Evolutionary conservation across 495 filamentous ascomycete species (phyloP), one percentile per base, ranked within the genome.

Genomic region (Aspergillus campestris): DNA sequence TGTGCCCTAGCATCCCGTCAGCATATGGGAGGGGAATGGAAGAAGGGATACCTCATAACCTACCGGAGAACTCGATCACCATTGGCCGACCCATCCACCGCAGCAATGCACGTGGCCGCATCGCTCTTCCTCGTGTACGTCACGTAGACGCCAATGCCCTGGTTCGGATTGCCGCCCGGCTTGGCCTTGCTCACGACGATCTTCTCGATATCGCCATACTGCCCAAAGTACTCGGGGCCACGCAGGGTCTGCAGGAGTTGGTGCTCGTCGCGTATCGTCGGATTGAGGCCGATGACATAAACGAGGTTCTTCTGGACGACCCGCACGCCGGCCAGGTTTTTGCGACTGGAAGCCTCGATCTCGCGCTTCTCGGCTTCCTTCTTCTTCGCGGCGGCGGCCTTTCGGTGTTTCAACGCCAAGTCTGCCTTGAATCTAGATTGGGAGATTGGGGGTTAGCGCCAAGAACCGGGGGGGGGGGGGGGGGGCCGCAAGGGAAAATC

Each of bases 231-330:
- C 50, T 94, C 82, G 37, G 77, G 74, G 35, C 87, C 87, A 38
- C 94, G 83, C 13, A 99, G 72, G 0, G 89, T 95, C 58, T 85
- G 81, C 42, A 95, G 72, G 7, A 98, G 75, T 48, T 69, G 69
- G 49, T 88, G 87, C 58, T 96, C 89, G 61, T 97, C 94, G 31
- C 83, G 82, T 56, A 89, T 89, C 38, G 82, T 86, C 14, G 92
- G 92, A 44, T 84, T 94, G 31, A 99, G 72, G 27, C 92, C 94
- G 15, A 94, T 92, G 48, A 99, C 90, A 59, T 99, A 99, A 49
- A 99, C 94, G 31, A 99, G 78, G 53, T 99, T 99, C 70, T 96
- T 95, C 67, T 97, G 94, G 31, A 95, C 85, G 29, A 99, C 94
- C 35, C 94, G 78, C 34, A 99, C 84, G 37, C 94, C 94, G 31